These are phyloP conservation scores for Aspergillus mulundensis DNA, from an alignment of 495 filamentous ascomycete species.

Conservation along the genomic window DNA sequence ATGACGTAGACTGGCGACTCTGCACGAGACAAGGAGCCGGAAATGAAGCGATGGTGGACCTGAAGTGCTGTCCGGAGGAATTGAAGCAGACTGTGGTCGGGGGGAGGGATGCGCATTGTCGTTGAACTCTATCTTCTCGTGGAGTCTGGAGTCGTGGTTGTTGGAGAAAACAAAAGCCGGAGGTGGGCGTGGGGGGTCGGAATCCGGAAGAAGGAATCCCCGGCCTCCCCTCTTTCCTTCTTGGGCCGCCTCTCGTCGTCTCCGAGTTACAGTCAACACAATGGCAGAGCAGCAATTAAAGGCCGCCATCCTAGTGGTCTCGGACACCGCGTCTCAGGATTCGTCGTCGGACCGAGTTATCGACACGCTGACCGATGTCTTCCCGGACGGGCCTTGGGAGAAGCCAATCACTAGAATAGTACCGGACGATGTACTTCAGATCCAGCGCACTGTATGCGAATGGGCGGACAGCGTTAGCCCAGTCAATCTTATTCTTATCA, in stretches of 20 bases:
- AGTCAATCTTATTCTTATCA: slow-evolving; percentile 77
- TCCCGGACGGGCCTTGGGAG: slow-evolving; percentile 69
- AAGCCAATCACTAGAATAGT: slow-evolving; percentile 68
- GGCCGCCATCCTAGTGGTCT: slow-evolving; percentile 78
- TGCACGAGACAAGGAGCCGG: slow-evolving; percentile 21
- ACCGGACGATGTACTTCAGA: slow-evolving; percentile 68
- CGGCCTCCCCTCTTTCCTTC: not conserved
- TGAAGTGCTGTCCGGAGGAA: slow-evolving; percentile 38
- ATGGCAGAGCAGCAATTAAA: slow-evolving; percentile 28
- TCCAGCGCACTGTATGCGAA: slow-evolving; percentile 63
- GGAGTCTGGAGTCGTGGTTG: not conserved
- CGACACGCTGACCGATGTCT: slow-evolving; percentile 59
- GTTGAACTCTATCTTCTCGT: not conserved
- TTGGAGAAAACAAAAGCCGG: not conserved
- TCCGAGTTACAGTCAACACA: not conserved
- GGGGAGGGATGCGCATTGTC: not conserved
- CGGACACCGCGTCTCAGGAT: slow-evolving; percentile 85
- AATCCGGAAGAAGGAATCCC: not conserved
- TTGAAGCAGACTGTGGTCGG: slow-evolving; percentile 27
- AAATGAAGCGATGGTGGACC: slow-evolving; percentile 30
- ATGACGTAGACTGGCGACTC: slow-evolving; percentile 42
- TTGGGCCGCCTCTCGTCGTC: not conserved
- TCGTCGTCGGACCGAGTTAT: slow-evolving; percentile 73
- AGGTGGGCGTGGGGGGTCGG: not conserved
- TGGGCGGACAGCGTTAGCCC: slow-evolving; percentile 62